Evolutionary conservation across 805 yeast genomes (phyloP).

Genomic region (Zygoascus biomembranicola): DNA sequence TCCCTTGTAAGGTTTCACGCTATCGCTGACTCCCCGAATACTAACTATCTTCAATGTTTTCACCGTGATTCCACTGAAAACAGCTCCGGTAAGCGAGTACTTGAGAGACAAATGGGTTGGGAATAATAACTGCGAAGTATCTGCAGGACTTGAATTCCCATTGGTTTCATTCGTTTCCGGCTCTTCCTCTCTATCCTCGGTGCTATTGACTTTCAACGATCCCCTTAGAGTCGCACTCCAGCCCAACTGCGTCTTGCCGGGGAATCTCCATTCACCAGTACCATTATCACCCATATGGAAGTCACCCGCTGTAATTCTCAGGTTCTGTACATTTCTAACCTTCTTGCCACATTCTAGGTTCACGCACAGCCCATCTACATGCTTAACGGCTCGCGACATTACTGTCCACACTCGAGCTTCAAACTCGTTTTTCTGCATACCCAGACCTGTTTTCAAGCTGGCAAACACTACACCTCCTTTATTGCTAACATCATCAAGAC

Average conservation of each 20-base stretch:
- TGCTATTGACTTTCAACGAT: slow-evolving; percentile 29
- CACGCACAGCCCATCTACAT: slow-evolving; percentile 40
- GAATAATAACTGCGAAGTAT: slow-evolving; percentile 14
- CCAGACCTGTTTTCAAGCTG: slow-evolving; percentile 48
- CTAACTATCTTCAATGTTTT: slow-evolving; percentile 51
- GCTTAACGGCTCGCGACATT: slow-evolving; percentile 37
- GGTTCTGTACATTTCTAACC: slow-evolving; percentile 37
- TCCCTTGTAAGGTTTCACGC: slow-evolving; percentile 79
- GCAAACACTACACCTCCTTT: slow-evolving; percentile 46
- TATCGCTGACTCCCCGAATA: slow-evolving; percentile 49
- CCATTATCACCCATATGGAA: slow-evolving; percentile 46
- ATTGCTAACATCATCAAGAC: slow-evolving; percentile 36
- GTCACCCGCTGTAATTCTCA: slow-evolving; percentile 72
- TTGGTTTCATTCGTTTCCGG: not conserved
- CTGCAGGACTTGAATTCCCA: slow-evolving; percentile 3
- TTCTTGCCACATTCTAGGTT: slow-evolving; percentile 31
- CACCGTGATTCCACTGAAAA: slow-evolving; percentile 70
- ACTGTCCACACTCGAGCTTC: slow-evolving; percentile 48
- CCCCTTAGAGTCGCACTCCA: slow-evolving; percentile 63
- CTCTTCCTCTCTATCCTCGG: slow-evolving; percentile 18
- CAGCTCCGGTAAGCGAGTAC: slow-evolving; percentile 55
- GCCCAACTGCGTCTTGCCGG: slow-evolving; percentile 51
- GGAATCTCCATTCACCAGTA: slow-evolving; percentile 62
- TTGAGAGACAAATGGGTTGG: slow-evolving; percentile 43
- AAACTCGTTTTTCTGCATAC: slow-evolving; percentile 47